Percentiles rank a stretch among this genome's conserved stretches.
Evolutionary conservation across 192 early-diverging fungal species (phyloP).

Genomic region (Coemansia sp.): DNA sequence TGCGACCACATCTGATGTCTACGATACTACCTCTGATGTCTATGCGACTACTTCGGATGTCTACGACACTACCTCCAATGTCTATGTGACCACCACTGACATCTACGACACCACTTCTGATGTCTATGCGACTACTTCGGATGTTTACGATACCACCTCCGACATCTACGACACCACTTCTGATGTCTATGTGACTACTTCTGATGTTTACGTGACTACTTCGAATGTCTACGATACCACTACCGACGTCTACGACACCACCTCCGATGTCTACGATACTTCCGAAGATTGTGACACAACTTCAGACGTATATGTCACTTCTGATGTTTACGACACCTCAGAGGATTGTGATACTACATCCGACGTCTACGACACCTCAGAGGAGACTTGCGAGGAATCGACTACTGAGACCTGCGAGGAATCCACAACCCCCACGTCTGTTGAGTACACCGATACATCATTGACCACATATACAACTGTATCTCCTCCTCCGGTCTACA

Average conservation of each 20-base stretch:
- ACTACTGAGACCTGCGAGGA: neutral
- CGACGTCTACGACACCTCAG: neutral
- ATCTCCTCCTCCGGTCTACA: neutral
- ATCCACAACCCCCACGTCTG: neutral
- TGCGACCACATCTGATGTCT: neutral
- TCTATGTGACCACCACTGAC: constrained; percentile 2
- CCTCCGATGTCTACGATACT: constrained; percentile 11
- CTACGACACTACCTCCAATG: neutral
- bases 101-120: constrained; percentile 7
- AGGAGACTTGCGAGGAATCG: too few species aligned
- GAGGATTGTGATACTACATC: too few species aligned
- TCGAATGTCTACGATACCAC: constrained; percentile 7
- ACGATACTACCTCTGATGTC: constrained; percentile 9
- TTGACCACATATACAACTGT: neutral
- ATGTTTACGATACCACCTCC: constrained; percentile 7
- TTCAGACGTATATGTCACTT: too few species aligned
- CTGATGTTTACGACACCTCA: neutral
- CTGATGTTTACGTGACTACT: constrained; percentile 9
- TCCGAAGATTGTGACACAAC: constrained; percentile 18
- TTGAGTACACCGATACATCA: neutral
- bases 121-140: constrained; percentile 5
- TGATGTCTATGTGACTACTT: constrained; percentile 9
- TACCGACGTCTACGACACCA: constrained; percentile 5
- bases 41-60: constrained; percentile 1
- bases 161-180: constrained; percentile 7